Evolutionary conservation across 176 grass and related monocot genomes (phyloP), one percentile per base, ranked within the genome.

Genomic region (Hordeum vulgare): DNA sequence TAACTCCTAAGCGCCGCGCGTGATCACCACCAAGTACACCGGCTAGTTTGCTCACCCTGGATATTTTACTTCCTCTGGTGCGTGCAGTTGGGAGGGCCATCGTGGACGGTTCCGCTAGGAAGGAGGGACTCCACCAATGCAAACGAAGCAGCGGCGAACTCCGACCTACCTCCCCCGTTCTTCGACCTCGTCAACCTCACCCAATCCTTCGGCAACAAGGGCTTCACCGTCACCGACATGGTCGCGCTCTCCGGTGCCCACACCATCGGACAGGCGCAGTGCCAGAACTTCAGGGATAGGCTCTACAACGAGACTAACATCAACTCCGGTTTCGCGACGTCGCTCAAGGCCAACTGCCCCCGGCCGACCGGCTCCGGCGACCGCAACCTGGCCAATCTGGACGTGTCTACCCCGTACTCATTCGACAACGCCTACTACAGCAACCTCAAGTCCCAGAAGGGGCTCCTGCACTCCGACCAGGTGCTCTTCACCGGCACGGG

Each of bases 221-320:
- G 83, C 3, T 37, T 92, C 37, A 61, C 62, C 47, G 49, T 60
- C 2, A 89, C 80, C 34, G 80, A 92, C 70, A 61, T 92, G 80
- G 84, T 92, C 15, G 75, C 87, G 18, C 90, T 92, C 83, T 92
- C 87, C 17, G 90, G 87, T 8, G 87, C 84, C 6, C 87, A 92
- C 90, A 92, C 90, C 69, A 77, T 92, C 66, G 90, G 90, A 15
- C 49, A 65, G 45, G 68, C 87, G 7, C 81, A 85, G 59, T 92
- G 90, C 86, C 40, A 53, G 37, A 81, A 56, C 54, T 92, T 92
- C 63, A 39, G 80, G 53, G 62, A 33, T 15, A 84, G 86, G 34
- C 75, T 92, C 75, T 92, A 92, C 83, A 92, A 89, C 49, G 90
- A 92, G 51, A 86, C 90, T 20, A 86, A 86, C 83, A 86, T 92